Base-by-base conservation (phyloP, 2,329 filamentous ascomycete species). In the Metarhizium album region DNA sequence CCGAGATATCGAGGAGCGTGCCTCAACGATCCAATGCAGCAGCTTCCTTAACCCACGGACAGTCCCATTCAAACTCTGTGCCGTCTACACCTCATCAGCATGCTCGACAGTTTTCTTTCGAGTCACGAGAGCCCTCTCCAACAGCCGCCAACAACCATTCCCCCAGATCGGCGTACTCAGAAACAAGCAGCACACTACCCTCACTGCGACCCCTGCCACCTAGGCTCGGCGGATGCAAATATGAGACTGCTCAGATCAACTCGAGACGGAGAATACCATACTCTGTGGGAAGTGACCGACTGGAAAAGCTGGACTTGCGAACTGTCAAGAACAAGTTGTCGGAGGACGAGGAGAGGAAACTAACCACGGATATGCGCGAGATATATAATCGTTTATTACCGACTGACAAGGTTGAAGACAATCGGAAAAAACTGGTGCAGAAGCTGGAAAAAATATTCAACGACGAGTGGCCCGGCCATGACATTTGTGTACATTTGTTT, bases 31-130 rank as follows among this genome's bases (percentile, higher is more conserved):
- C 62, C 53, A 52, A 62, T 22, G 55, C 62, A 40, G 58, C 60
- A 35, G 54, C 63, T 13, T 54, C 60, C 6, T 61, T 62, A 35
- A 58, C 59, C 24, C 61, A 65, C 47, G 62, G 59, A 27, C 64
- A 67, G 50, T 61, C 69, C 14, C 76, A 94, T 64, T 94, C 91
- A 23, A 95, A 79, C 64, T 97, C 91, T 8, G 87, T 96, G 46
- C 91, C 91, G 1, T 94, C 91, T 1, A 97, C 91, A 3, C 93
- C 91, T 8, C 87, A 91, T 62, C 90, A 96, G 66, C 86, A 87
- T 68, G 82, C 90, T 57, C 83, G 89, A 53, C 84, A 90, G 60
- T 86, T 93, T 62, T 86, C 86, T 2, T 87, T 86, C 60, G 82
- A 83, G 64, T 93, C 90, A 46, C 80, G 78, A 55, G 78, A 81